phyloP scores from a whole-genome alignment of 345 rosid species.

The Salix koriyanagi region DNA sequence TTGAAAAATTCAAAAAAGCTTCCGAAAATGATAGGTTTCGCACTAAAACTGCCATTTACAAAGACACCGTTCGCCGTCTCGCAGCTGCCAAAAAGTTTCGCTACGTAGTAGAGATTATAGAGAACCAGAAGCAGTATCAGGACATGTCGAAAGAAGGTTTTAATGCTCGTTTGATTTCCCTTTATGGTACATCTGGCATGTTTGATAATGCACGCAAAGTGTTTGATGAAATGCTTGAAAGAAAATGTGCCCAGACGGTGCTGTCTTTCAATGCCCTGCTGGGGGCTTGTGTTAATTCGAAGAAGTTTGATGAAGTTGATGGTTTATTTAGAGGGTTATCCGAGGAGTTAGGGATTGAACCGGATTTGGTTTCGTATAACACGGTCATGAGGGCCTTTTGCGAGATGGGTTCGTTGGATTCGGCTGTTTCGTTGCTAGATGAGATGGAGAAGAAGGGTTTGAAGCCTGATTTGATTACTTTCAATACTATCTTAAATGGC shows the following conservation, averaged over 20 bases:
- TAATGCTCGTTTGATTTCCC: constrained; percentile 42
- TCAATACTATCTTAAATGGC: constrained; percentile 45
- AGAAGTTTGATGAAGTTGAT: constrained; percentile 45
- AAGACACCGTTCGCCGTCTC: constrained; percentile 55
- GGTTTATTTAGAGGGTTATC: constrained; percentile 50
- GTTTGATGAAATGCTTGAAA: constrained; percentile 70
- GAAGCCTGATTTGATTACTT: constrained; percentile 45
- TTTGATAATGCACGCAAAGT: constrained; percentile 54
- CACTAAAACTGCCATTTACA: constrained; percentile 40
- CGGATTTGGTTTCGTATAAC: constrained; percentile 53
- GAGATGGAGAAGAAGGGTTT: constrained; percentile 64
- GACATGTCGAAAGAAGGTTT: constrained; percentile 64
- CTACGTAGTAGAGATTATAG: constrained; percentile 55
- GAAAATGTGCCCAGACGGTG: constrained; percentile 48
- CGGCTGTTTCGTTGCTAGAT: constrained; percentile 39
- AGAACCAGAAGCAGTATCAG: constrained; percentile 59
- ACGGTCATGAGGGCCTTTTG: constrained; percentile 56
- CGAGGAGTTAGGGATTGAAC: constrained; percentile 39
- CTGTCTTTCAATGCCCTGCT: constrained; percentile 62
- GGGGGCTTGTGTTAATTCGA: constrained; percentile 31
- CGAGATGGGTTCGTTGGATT: constrained; percentile 45
- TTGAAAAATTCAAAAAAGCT: constrained; percentile 56
- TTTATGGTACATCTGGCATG: constrained; percentile 58
- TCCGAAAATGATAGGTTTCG: constrained; percentile 51
- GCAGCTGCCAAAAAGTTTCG: constrained; percentile 42